Evolutionary conservation across 129 eudicot genomes (phyloP).

Genomic region (Pulicaria dysenterica): DNA sequence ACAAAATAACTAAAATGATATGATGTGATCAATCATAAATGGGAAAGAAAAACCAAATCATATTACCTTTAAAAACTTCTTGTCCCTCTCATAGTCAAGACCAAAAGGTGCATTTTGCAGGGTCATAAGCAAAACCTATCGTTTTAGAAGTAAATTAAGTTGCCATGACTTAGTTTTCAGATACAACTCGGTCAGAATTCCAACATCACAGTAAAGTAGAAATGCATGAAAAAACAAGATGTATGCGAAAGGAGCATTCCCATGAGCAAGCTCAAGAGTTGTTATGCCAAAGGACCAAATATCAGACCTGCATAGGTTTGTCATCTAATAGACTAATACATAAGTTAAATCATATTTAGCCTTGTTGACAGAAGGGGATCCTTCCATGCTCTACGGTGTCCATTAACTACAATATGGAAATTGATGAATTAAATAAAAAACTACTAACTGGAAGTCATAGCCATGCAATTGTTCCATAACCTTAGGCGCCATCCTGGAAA

Average conservation of each 20-base stretch:
- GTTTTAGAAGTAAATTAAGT: neutral
- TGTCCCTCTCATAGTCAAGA: conserved; percentile 8
- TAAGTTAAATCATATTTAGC: conserved; percentile 5
- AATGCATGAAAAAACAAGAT: neutral
- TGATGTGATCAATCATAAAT: neutral
- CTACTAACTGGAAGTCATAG: conserved; percentile 81
- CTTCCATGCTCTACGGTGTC: too few species aligned
- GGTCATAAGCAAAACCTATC: conserved; percentile 15
- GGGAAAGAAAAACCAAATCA: neutral
- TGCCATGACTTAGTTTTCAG: neutral
- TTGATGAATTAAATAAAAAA: conserved; percentile 14
- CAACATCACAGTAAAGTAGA: neutral
- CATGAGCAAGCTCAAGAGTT: neutral
- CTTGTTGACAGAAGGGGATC: conserved; percentile 6
- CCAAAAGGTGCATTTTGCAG: conserved; percentile 11
- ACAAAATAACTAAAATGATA: neutral
- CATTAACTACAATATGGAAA: conserved; percentile 1
- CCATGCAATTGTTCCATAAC: conserved; percentile 97
- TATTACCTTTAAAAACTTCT: neutral
- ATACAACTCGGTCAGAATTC: too few species aligned
- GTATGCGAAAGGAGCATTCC: neutral
- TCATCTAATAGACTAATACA: conserved; percentile 15
- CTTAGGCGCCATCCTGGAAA: conserved; percentile 99
- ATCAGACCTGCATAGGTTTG: conserved; percentile 4
- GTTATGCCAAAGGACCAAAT: neutral